A percentile compares a stretch with the other conserved stretches of the same genome.
Conservation (phyloP, 75 land plant species). For the Pinus albicaulis region DNA sequence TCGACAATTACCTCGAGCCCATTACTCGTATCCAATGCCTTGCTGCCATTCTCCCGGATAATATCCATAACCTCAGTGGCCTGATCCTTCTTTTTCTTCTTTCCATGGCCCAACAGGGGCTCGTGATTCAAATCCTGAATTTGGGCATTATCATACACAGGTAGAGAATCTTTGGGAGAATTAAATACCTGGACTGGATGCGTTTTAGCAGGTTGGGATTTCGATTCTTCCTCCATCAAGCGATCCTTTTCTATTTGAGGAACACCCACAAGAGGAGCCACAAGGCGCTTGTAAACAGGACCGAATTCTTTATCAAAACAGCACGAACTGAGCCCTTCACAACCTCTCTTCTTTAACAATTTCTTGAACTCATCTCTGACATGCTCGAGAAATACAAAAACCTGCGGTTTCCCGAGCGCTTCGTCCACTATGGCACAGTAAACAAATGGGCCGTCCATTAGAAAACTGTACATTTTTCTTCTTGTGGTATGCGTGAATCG, state of each 20-base stretch:
- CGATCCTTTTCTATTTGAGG: conserved; percentile 13
- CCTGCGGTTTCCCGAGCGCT: conserved; percentile 19
- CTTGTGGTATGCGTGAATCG: conserved; percentile 36
- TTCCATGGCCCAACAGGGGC: background rate
- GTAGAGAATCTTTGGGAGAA: background rate
- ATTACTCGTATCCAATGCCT: conserved; percentile 8
- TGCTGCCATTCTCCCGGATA: conserved; percentile 14
- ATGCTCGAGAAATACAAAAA: conserved; percentile 22
- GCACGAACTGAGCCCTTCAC: conserved; percentile 4
- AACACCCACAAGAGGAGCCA: conserved; percentile 13
- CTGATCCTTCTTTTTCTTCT: conserved; percentile 12
- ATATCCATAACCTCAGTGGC: conserved; percentile 21
- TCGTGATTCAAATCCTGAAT: background rate
- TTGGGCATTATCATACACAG: background rate
- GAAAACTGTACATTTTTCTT: conserved; percentile 19
- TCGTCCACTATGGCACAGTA: conserved; percentile 42
- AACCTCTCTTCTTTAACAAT: background rate
- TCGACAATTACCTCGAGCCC: background rate
- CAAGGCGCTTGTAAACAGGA: conserved; percentile 18
- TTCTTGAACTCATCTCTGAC: conserved; percentile 19
- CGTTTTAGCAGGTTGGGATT: background rate
- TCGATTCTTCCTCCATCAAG: conserved; percentile 2
- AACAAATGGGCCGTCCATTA: conserved; percentile 26
- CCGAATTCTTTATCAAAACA: conserved; percentile 28
- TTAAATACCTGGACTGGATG: background rate